A percentile compares a stretch with the other conserved stretches of the same genome.
Evolutionary conservation across 305 asterid genomes (phyloP).

Genomic region (Euphrasia arctica): DNA sequence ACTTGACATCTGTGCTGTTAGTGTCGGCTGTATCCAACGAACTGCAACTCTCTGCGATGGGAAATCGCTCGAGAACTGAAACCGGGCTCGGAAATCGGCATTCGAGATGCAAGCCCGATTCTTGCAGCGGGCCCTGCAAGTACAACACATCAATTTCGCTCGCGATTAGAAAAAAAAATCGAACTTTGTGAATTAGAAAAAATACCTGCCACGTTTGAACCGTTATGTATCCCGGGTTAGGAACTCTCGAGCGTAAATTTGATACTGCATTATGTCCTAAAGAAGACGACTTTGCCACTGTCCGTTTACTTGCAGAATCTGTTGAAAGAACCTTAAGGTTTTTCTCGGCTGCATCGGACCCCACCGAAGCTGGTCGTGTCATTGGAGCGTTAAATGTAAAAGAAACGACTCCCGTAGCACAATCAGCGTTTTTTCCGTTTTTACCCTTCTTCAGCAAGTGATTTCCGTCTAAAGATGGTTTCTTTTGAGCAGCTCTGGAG

Average conservation of each 20-base stretch:
- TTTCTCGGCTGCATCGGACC: slow-evolving; percentile 27
- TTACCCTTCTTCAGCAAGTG: slow-evolving; percentile 25
- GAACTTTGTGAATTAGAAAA: too few species aligned
- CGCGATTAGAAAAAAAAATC: neutral
- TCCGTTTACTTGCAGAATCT: slow-evolving; percentile 19
- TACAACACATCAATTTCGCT: neutral
- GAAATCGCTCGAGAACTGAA: slow-evolving; percentile 67
- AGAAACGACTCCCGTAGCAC: slow-evolving; percentile 50
- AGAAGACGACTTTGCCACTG: slow-evolving; percentile 30
- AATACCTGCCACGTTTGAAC: slow-evolving; percentile 6
- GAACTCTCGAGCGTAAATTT: too few species aligned
- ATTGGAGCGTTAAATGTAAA: slow-evolving; percentile 87
- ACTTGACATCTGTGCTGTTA: too few species aligned
- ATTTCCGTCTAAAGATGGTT: slow-evolving; percentile 62
- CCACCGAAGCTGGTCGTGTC: slow-evolving; percentile 33
- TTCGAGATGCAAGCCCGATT: slow-evolving; percentile 32
- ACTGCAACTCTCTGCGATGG: slow-evolving; percentile 57
- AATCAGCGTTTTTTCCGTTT: slow-evolving; percentile 36
- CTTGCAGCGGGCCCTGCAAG: slow-evolving; percentile 38
- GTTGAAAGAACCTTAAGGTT: slow-evolving; percentile 2
- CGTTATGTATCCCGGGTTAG: neutral
- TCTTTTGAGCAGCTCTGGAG: slow-evolving; percentile 51
- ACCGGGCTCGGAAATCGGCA: slow-evolving; percentile 67
- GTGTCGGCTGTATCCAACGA: slow-evolving; percentile 54
- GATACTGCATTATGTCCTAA: slow-evolving; percentile 24